Evolutionary conservation across 371 early-diverging fungal species (phyloP), one percentile per base, ranked within the genome.

Genomic region (Entomophthora muscae): DNA sequence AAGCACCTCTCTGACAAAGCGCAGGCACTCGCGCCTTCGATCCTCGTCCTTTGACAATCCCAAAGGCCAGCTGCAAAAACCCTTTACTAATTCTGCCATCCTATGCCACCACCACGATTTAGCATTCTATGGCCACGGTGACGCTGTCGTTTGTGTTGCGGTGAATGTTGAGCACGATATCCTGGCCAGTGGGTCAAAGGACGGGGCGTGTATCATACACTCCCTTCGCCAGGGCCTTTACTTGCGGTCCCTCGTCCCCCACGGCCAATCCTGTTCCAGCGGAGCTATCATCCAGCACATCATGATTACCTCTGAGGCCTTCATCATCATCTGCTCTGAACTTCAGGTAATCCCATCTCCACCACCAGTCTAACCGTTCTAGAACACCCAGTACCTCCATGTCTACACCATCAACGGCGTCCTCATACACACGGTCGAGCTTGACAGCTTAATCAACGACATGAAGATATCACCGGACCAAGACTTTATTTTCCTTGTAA

Each of bases 131-230:
- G 61, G 61, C 26, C 63, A 63, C n/a, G 53, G 53, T 53, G 63
- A 63, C n/a, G 28, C 54, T 68, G 71, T 79, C 29, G 75, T 76
- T 1, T 70, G 72, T 32, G 72, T 80, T 0, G 73, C 75, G 1
- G 73, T 73, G 10, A 72, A 74, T 65, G 61, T 67, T 1, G 77
- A 77, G 57, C 75, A 80, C 63, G 78, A 75, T 65, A 31, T 80
- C 17, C 71, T 80, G 0, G 71, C 75, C 23, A 73, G 75, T 27
- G 80, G 77, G n/a, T 80, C 80, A 0, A 76, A 69, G 72, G 80
- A 80, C 65, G 80, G 80, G 3, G 75, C 77, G 22, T 75, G 76
- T 64, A 76, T 80, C 24, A 61, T 77, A 1, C 78, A 79, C 58
- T 72, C 75, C 3, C 66, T 77, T 10, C 67, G 72, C 53, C 71